Base-by-base conservation (phyloP, 2,329 filamentous ascomycete genomes). In the Thielaviopsis euricoi region DNA sequence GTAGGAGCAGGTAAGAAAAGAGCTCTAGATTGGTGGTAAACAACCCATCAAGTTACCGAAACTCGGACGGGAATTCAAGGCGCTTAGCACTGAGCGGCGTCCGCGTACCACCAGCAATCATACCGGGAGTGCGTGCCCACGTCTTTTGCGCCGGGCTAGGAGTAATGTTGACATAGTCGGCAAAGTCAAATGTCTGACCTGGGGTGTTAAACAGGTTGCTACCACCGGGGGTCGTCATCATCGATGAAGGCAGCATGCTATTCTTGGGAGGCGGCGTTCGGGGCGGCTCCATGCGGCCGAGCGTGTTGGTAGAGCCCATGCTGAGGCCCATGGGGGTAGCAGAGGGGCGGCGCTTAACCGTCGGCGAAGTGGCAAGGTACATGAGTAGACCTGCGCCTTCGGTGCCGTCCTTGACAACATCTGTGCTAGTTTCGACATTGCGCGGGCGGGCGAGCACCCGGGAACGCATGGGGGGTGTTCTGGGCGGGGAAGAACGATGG, bases 161-260 rank as follows among this genome's bases (percentile, higher is more conserved):
- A 6, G 93, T 95, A 68, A 97, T 91, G 71, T 97, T 96, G 67
- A 97, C 85, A 71, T 95, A 98, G 68, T 98, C 93, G 56, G 89
- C 82, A 72, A 97, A 95, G 73, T 97, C 94, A 70, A 97, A 94
- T 53, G 70, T 73, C 66, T 90, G 86, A 17, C 85, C 85, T 0
- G 91, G 91, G 0, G 91, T 97, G 62, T 81, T 83, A 65, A 83
- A 81, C 52, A 85, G 70, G 65, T 82, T 85, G 61, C 80, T 79
- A 48, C 83, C 85, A 56, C 83, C 82, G 1, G 87, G 87, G 12
- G 88, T 93, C n/a, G 81, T 85, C 87, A 93, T 91, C 80, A 91
- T 89, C 25, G 84, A 94, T 58, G 82, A 94, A 22, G 82, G 89
- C 62, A 87, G 74, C 63, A 76, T 79, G 75, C 82, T 82, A 66